Base-by-base conservation (phyloP, 331 rosid species). In the Acacia pycnantha region DNA sequence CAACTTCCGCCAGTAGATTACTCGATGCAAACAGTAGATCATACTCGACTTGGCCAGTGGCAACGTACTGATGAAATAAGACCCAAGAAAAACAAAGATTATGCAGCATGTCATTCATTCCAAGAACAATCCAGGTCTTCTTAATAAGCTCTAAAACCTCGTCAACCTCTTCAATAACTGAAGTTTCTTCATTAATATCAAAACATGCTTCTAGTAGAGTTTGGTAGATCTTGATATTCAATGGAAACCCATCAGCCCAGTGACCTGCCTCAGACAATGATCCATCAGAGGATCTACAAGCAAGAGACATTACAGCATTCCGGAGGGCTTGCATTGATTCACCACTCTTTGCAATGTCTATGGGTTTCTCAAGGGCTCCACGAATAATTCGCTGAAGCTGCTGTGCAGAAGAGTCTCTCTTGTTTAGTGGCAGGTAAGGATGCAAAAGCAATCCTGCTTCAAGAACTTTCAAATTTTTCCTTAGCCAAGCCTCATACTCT, bases 201-300 rank as follows among this genome's bases (percentile, higher is more conserved):
- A 96, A 96, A 79, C 97, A 94, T 33, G 97, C 89, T 77, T 91
- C 92, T 75, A 96, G 88, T 70, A 96, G 98, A 79, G 88, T 83
- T 85, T 92, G 93, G 82, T 96, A 96, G 80, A 93, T 85, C 90
- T 91, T 88, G 81, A 96, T 93, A 87, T 96, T 96, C 88, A 96
- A 71, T 3, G 99, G 99, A 53, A 88, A 84, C 79, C 99, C 99
- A 75, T 96, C 99, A 33, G 98, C 98, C 99, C 99, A 96, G 79
- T 93, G 99, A 67, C 94, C 91, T 16, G 87, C 70, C 82, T 93
- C 97, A 18, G 91, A 77, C 66, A 85, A 84, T 79, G 97, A 89
- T 46, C 97, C 98, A 70, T 94, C 95, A 47, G 82, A 82, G 79
- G 99, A 87, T 88, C 98, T 92, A 78, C 89, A 88, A 81, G 97